Evolutionary conservation across 805 yeast species (phyloP), one percentile per base, ranked within the genome.

Genomic region (Debaryomyces prosopidis): DNA sequence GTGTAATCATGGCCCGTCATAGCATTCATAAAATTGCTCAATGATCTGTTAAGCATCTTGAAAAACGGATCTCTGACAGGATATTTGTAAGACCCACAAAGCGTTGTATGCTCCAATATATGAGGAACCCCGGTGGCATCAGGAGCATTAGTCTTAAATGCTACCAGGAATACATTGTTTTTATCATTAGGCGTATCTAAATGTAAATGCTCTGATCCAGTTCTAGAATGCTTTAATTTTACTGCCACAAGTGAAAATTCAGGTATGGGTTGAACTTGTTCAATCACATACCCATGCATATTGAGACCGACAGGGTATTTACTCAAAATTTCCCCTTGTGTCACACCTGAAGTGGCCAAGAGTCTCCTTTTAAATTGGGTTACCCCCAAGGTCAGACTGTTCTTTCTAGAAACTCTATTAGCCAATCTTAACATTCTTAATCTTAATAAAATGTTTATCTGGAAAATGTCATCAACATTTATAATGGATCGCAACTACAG

Each of bases 1-100:
- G 99, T 94, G 60, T 90, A 91, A 66, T 94, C 98, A 55, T 87
- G 91, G 17, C 96, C 99, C 0, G 99, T 94, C 97, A 94, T 89
- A 7, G 99, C 99, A 63, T 94, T 94, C 99, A 94, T 94, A 66
- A 90, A 94, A 63, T 89, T 94, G 28, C 97, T 84, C 57, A 94
- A 70, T n/a, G 97, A 89, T 51, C 97, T 71, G 63, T 90, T 92
- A 47, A 92, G 74, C 99, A 94, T 94, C 63, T 92, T 92, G 79
- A 94, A 94, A 65, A 94, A 94, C 1, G 99, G 99, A 66, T 94
- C 99, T 53, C 97, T 75, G 1, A 94, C 97, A 2, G 97, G 97
- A 63, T 82, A 94, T 59, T 85, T 87, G 45, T 79, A 74, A 1
- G 97, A 90, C 2, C 99, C 99, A 69, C 99, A 94, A 28, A 94